Evolutionary conservation across 805 yeast genomes (phyloP), one percentile per base, ranked within the genome.

Genomic region (Metschnikowia lochheadii): DNA sequence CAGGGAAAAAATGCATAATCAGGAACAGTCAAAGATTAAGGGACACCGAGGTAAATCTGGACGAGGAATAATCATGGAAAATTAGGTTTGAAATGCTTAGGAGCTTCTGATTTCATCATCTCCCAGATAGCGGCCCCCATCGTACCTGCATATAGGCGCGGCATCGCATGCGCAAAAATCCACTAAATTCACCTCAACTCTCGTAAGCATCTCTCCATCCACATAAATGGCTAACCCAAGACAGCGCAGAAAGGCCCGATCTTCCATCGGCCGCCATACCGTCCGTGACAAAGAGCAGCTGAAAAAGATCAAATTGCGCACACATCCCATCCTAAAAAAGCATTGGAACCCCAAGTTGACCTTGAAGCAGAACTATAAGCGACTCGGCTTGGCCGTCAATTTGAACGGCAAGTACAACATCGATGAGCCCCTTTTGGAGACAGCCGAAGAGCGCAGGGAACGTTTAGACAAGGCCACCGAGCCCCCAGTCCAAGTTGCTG

Each of bases 291-390:
- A 89, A 64, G 91, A 87, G 62, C 82, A 79, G 60, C 84, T 83
- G 59, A 79, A 86, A 63, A 77, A 84, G 57, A 72, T 84, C 52
- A 82, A 82, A 53, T 81, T 87, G 32, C 76, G 77, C 44, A 76
- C 87, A 0, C 89, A 89, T 63, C 87, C 96, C 1, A 80, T 94
- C 55, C 87, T 94, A 55, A 95, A 89, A 4, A 87, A 82, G 33
- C 80, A 90, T 66, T 94, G 99, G 99, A 96, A 94, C 68, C 79
- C 83, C 52, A 78, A 80, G 11, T 75, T 85, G 50, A 91, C 98
- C 0, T 71, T 91, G 53, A 77, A 82, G 47, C 98, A 94, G 65
- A 94, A 94, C 67, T 92, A 94, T 70, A 84, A 84, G 59, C 81
- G 76, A 55, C 70, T 94, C 29, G 99, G 99, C 3, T 73, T 94